A percentile compares a stretch with the other conserved stretches of the same genome.
Evolutionary conservation across 2,329 filamentous ascomycete genomes (phyloP).

Genomic region (Alternaria sp.): DNA sequence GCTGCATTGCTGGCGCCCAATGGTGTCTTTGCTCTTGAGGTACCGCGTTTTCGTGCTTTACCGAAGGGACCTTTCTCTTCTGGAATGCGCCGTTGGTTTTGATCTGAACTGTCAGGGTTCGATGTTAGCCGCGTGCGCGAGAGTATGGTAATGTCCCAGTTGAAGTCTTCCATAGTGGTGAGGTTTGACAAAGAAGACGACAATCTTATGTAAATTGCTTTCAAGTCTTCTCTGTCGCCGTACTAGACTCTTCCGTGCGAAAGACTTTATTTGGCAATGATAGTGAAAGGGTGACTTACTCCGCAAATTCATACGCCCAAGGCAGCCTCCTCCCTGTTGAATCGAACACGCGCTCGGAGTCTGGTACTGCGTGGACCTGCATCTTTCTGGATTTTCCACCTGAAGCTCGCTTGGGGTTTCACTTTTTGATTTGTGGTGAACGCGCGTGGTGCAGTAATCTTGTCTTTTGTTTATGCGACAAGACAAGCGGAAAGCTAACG

Average conservation of each 20-base stretch:
- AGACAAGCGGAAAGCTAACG: conserved; percentile 24
- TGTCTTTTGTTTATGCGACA: conserved; percentile 42
- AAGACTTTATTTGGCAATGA: conserved; percentile 1
- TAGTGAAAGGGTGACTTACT: conserved; percentile 56
- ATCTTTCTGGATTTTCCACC: conserved; percentile 53
- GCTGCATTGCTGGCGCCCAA: conserved; percentile 65
- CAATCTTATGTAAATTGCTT: not conserved
- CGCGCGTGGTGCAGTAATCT: conserved; percentile 11
- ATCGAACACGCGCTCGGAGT: conserved; percentile 68
- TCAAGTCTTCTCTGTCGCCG: not conserved
- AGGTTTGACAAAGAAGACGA: not conserved
- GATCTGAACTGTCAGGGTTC: conserved; percentile 42
- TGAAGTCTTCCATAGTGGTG: conserved; percentile 6
- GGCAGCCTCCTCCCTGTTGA: conserved; percentile 66
- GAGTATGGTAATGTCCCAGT: conserved; percentile 6
- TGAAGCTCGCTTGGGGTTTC: not conserved
- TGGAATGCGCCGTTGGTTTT: conserved; percentile 61
- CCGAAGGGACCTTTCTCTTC: conserved; percentile 71
- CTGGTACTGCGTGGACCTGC: conserved; percentile 72
- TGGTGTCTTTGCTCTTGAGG: conserved; percentile 64
- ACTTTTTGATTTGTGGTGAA: conserved; percentile 13
- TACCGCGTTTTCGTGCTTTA: conserved; percentile 57
- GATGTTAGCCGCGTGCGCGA: conserved; percentile 26
- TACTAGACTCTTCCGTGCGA: not conserved
- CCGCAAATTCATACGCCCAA: conserved; percentile 70